A percentile compares a stretch with the other conserved stretches of the same genome.
phyloP scores from a whole-genome alignment of 2,329 filamentous ascomycete species.

The Cladosporium sp. region DNA sequence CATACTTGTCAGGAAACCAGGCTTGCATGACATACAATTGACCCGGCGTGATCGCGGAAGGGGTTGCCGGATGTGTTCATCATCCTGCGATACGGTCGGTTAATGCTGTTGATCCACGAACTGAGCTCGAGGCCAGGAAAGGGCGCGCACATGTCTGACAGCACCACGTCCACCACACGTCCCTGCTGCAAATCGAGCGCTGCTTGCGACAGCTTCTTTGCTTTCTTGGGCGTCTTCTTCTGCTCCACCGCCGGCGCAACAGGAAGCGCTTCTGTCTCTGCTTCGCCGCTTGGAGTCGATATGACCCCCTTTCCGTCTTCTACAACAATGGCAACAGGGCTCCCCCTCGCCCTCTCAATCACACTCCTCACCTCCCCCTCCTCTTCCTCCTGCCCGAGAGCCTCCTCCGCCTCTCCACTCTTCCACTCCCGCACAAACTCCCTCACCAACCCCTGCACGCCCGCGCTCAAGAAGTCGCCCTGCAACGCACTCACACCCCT shows the following conservation, averaged over 20 bases:
- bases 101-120: constrained; percentile 84
- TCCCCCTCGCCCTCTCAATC: constrained; percentile 63
- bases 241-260: constrained; percentile 18
- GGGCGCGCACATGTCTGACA: constrained; percentile 99
- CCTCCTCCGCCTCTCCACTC: constrained; percentile 30
- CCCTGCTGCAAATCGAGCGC: constrained; percentile 44
- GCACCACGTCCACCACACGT: constrained; percentile 80
- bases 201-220: constrained; percentile 34
- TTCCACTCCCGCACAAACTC: constrained; percentile 64
- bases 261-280: constrained; percentile 24
- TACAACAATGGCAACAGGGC: constrained; percentile 24
- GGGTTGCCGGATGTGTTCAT: constrained; percentile 94
- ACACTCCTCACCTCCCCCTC: constrained; percentile 55
- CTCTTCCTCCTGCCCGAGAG: constrained; percentile 29
- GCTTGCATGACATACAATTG: constrained; percentile 70
- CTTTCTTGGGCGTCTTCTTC: constrained; percentile 19
- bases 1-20: not conserved
- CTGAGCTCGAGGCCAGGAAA: constrained; percentile 61
- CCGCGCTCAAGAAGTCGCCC: constrained; percentile 80
- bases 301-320: not conserved
- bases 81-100: constrained; percentile 96
- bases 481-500: constrained; percentile 92
- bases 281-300: not conserved
- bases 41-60: constrained; percentile 86
- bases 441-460: constrained; percentile 74